Base-by-base conservation (phyloP, 441 rosid species). In the Syzygium malaccense region DNA sequence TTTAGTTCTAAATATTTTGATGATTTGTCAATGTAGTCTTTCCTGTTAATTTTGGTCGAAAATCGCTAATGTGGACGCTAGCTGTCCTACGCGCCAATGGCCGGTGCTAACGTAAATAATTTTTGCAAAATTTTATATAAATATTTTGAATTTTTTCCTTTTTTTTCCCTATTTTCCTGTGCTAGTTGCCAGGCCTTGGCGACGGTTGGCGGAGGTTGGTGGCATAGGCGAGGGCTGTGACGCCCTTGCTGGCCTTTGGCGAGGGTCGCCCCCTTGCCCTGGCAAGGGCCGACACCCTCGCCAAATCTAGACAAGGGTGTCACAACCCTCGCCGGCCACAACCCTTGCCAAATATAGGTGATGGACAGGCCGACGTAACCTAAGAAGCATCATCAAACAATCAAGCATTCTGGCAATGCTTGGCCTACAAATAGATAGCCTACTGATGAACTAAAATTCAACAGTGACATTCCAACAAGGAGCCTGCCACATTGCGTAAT, bases 51-150 rank as follows among this genome's bases (percentile, higher is more conserved):
- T n/a, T 60, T 60, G 18, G 13, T 4, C 6, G 30, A 1, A 60
- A 28, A 15, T 28, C 0, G 18, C 18, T 60, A 7, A 28, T 0
- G n/a, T 28, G 32, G 14, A 60, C 28, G 18, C 1, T 13, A 3
- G 32, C 3, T 18, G 14, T 60, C 4, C 14, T 60, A 28, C 32
- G 28, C 0, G n/a, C 4, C 1, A 60, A 60, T 60, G 4, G 3
- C 17, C 3, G 2, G 15, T 2, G 6, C 6, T 4, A 6, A 68
- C 2, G 0, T 8, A 2, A 5, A 68, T 0, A 6, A 68, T 68
- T 32, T 68, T 32, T 18, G 25, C 12, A 9, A 60, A 33, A 18
- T 18, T 18, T 18, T 68, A 9, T 33, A 9, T 33, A 11, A 66
- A 30, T 15, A 15, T 64, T 30, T 30, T 64, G 9, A 45, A 18